Conservation (phyloP, 768 basidiomycete species). For the Boletus fagicola region DNA sequence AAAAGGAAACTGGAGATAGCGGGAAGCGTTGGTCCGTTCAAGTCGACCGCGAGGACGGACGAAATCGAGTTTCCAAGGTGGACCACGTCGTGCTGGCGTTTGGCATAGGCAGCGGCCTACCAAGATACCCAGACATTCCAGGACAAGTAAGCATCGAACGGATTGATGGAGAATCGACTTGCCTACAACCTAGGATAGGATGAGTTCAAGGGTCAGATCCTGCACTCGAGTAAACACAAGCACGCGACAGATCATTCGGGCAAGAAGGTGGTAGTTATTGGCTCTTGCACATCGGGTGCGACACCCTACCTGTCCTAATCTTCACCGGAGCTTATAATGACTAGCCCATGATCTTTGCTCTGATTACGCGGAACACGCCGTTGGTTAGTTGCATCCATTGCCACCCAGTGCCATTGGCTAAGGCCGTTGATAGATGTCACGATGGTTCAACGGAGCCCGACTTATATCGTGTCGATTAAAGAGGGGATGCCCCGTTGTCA, state of each 20-base stretch:
- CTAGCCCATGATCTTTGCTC: constrained; percentile 49
- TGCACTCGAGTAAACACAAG: constrained; percentile 59
- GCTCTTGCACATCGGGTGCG: constrained; percentile 59
- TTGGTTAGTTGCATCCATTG: constrained; percentile 35
- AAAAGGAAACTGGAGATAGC: constrained; percentile 28
- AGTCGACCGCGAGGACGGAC: constrained; percentile 36
- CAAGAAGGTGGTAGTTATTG: constrained; percentile 71
- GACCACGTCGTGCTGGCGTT: constrained; percentile 48
- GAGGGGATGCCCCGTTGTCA: constrained; percentile 36
- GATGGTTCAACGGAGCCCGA: constrained; percentile 51
- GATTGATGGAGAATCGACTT: not conserved
- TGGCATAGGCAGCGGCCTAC: constrained; percentile 48
- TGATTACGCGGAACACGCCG: constrained; percentile 44
- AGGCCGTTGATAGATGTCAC: constrained; percentile 37
- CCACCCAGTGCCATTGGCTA: not conserved
- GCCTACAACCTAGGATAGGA: constrained; percentile 35
- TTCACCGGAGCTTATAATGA: not conserved
- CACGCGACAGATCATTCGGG: constrained; percentile 56
- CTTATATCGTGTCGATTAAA: constrained; percentile 49
- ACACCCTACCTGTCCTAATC: constrained; percentile 20
- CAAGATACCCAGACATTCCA: constrained; percentile 44
- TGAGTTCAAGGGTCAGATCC: constrained; percentile 57
- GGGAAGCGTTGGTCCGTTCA: constrained; percentile 46
- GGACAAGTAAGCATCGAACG: constrained; percentile 35
- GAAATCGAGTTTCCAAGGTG: constrained; percentile 40